Evolutionary conservation across 495 filamentous ascomycete genomes (phyloP).

Genomic region (Talaromyces borbonicus): DNA sequence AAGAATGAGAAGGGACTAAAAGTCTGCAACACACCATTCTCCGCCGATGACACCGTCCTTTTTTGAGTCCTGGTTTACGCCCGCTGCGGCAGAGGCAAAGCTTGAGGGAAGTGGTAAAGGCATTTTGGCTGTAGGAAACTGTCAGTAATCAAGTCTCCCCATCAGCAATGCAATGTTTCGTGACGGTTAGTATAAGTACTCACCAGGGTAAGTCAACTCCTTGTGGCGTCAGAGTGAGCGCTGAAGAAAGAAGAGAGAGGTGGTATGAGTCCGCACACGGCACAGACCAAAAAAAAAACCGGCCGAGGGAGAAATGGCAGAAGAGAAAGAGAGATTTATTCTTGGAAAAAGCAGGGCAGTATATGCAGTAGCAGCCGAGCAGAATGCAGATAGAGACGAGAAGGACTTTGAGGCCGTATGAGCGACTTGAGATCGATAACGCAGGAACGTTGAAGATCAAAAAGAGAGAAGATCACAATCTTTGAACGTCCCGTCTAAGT

Average conservation of each 20-base stretch:
- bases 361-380: constrained; percentile 2
- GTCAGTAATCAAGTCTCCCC: no score
- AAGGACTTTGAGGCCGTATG: constrained; percentile 1
- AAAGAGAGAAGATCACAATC: constrained; percentile 8
- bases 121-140: constrained; percentile 38
- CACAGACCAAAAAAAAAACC: constrained; percentile 9
- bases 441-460: constrained; percentile 5
- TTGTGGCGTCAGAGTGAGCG: constrained; percentile 6
- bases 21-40: constrained; percentile 41
- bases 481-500: constrained; percentile 4
- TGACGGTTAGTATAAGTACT: no score
- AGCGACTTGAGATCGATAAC: constrained; percentile 3
- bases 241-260: constrained; percentile 3
- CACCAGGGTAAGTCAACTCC: constrained; percentile 7
- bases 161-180: no score
- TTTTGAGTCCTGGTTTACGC: constrained; percentile 51
- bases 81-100: constrained; percentile 76
- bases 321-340: background rate
- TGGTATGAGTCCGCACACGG: constrained; percentile 8
- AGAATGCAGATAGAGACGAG: background rate
- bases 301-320: constrained; percentile 3
- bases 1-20: background rate
- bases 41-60: constrained; percentile 45
- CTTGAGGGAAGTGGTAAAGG: constrained; percentile 69
- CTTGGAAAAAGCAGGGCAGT: constrained; percentile 2